Evolutionary conservation across 371 early-diverging fungal species (phyloP).

Genomic region (Mortierella sp.): DNA sequence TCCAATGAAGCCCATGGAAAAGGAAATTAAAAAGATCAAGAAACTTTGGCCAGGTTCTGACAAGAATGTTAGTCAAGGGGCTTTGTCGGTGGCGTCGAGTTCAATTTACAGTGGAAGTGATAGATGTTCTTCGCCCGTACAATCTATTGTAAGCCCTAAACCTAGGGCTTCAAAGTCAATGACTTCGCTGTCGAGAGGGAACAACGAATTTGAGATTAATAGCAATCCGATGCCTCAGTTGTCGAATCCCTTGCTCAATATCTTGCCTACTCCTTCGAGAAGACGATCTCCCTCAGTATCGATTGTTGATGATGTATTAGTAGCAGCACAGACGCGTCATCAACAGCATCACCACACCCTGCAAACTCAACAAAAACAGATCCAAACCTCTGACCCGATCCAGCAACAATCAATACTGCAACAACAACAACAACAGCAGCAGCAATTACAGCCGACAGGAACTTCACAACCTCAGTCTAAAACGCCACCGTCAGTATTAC

Average conservation of each 20-base stretch:
- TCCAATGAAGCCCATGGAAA: slow-evolving; percentile 17
- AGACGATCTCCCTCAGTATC: slow-evolving; percentile 44
- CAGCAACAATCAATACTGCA: background rate
- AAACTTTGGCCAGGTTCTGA: slow-evolving; percentile 19
- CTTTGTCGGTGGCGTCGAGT: slow-evolving; percentile 8
- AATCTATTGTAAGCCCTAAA: background rate
- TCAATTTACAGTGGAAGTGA: slow-evolving; percentile 11
- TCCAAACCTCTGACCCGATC: background rate
- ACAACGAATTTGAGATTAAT: slow-evolving; percentile 16
- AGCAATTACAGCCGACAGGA: background rate
- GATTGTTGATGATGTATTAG: slow-evolving; percentile 34
- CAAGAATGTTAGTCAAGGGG: slow-evolving; percentile 21
- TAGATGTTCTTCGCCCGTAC: background rate
- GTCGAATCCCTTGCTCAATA: slow-evolving; percentile 2
- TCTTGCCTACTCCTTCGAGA: slow-evolving; percentile 8
- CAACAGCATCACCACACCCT: slow-evolving; percentile 3
- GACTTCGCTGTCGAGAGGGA: slow-evolving; percentile 28
- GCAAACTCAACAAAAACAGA: background rate
- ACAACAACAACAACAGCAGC: background rate
- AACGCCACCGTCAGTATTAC: slow-evolving; percentile 18
- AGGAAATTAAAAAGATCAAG: slow-evolving; percentile 29
- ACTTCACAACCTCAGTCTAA: slow-evolving; percentile 1
- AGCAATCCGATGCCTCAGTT: slow-evolving; percentile 8
- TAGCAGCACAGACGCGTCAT: slow-evolving; percentile 18
- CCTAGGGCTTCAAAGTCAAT: slow-evolving; percentile 31